phyloP scores from a whole-genome alignment of 352 stramenopile genomes.

The Achlya hypogyna region DNA sequence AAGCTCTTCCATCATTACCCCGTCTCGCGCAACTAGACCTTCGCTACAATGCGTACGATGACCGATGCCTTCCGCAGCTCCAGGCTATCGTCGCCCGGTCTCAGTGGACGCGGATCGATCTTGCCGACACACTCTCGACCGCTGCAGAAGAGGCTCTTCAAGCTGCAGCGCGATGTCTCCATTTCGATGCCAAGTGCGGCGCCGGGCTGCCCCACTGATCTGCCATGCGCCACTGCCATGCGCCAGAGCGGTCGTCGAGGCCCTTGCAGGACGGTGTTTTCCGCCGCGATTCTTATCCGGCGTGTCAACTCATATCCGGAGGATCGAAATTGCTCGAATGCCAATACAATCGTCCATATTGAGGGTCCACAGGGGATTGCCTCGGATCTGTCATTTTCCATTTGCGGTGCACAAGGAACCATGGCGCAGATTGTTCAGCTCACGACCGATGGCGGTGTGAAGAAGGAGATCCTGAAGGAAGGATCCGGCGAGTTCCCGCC shows the following conservation, averaged over 20 bases:
- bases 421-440: conserved; percentile 39
- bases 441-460: conserved; percentile 81
- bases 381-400: conserved; percentile 11
- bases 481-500: conserved; percentile 74
- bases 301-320: background rate
- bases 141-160: background rate
- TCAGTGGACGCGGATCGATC: background rate
- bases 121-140: background rate
- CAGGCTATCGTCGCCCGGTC: background rate
- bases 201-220: background rate
- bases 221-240: background rate
- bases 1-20: background rate
- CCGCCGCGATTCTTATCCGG: background rate
- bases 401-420: background rate
- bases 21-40: background rate
- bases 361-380: background rate
- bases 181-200: background rate
- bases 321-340: background rate
- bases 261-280: background rate
- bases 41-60: background rate
- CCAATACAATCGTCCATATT: background rate
- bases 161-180: background rate
- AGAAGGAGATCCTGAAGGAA: conserved; percentile 88
- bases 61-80: background rate
- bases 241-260: background rate